Percentiles rank a stretch among this genome's conserved stretches.
phyloP scores from a whole-genome alignment of 192 early-diverging fungal genomes.

The Mortierella claussenii region DNA sequence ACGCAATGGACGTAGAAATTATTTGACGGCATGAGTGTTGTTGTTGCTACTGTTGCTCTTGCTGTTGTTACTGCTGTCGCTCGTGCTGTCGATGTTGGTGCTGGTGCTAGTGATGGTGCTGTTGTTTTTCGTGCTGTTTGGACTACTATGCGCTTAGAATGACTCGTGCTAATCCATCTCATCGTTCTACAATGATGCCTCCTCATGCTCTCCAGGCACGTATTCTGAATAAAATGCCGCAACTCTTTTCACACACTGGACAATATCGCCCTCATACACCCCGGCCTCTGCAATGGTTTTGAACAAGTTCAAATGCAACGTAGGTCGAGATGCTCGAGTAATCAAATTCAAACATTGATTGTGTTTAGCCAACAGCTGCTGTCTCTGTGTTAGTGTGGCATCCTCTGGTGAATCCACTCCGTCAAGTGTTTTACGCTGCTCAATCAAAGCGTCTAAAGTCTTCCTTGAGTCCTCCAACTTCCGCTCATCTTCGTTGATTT shows the following conservation, averaged over 20 bases:
- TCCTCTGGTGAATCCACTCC: neutral
- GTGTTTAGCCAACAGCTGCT: neutral
- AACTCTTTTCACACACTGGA: neutral
- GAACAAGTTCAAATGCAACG: conserved; percentile 7
- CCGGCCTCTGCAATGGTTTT: conserved; percentile 7
- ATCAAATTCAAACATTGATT: neutral
- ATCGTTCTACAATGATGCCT: neutral
- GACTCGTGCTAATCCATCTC: too few relatives aligned
- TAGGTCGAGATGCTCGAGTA: neutral
- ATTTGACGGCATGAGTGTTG: too few relatives aligned
- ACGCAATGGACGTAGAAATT: too few relatives aligned
- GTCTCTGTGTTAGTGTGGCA: neutral
- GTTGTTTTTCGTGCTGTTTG: too few relatives aligned
- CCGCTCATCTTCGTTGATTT: neutral
- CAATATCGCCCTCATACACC: neutral
- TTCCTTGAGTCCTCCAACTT: neutral
- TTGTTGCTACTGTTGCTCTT: too few relatives aligned
- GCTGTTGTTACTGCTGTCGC: too few relatives aligned
- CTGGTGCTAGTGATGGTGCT: too few relatives aligned
- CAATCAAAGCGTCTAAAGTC: neutral
- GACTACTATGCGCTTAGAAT: too few relatives aligned
- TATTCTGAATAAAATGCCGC: neutral
- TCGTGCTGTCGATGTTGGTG: too few relatives aligned
- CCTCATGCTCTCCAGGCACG: neutral
- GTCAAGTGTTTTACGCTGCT: neutral